phyloP scores from a whole-genome alignment of 805 yeast genomes.

The Candida jianshihensis region DNA sequence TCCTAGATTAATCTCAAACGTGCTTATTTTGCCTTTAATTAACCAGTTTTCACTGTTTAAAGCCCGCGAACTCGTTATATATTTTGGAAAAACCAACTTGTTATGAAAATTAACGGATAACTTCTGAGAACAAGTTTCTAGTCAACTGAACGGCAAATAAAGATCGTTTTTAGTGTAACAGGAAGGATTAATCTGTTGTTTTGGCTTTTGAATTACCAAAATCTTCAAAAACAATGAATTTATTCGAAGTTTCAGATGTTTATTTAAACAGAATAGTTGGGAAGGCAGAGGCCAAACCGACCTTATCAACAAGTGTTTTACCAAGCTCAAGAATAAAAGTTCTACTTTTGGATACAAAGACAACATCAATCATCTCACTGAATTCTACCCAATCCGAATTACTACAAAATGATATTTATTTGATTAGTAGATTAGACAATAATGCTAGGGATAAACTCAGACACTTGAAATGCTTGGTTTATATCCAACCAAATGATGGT shows the following conservation, averaged over 20 bases:
- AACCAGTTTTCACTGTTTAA: too few species aligned
- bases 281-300: conserved; percentile 2
- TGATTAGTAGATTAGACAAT: conserved; percentile 68
- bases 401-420: conserved; percentile 74
- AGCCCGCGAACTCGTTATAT: too few species aligned
- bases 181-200: too few species aligned
- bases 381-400: conserved; percentile 83
- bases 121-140: too few species aligned
- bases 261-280: conserved; percentile 36
- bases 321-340: conserved; percentile 51
- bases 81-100: too few species aligned
- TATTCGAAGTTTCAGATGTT: conserved; percentile 37
- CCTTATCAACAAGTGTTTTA: conserved; percentile 9
- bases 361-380: conserved; percentile 83
- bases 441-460: conserved; percentile 59
- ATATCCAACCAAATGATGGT: conserved; percentile 63
- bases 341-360: conserved; percentile 67
- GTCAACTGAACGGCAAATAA: too few species aligned
- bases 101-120: too few species aligned
- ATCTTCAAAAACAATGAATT: conserved; percentile 31
- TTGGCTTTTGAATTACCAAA: not conserved
- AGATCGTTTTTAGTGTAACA: too few species aligned
- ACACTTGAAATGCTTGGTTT: conserved; percentile 75
- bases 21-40: too few species aligned
- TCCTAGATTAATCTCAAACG: too few species aligned